A percentile compares a stretch with the other conserved stretches of the same genome.
phyloP scores from a whole-genome alignment of 768 basidiomycete genomes.

The Hericium rajendrae region DNA sequence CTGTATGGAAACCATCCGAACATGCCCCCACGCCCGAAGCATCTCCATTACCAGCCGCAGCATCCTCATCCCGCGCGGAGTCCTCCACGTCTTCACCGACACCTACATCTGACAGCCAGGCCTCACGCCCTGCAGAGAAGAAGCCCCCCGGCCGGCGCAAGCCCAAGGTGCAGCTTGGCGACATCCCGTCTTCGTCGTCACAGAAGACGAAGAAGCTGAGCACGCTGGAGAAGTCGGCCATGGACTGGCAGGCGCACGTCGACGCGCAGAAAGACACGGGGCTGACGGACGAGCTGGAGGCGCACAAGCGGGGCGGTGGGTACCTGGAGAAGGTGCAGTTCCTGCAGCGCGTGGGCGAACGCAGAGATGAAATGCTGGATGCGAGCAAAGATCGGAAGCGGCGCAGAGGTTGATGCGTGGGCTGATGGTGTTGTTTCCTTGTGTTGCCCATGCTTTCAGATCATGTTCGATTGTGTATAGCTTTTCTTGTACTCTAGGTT shows the following conservation, averaged over 20 bases:
- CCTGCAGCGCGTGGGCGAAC: conserved; percentile 61
- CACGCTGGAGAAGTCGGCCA: conserved; percentile 76
- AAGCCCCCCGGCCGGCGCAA: conserved; percentile 55
- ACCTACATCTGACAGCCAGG: conserved; percentile 9
- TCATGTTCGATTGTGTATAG: neutral
- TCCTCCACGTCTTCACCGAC: conserved; percentile 10
- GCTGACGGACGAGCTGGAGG: conserved; percentile 63
- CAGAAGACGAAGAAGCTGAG: conserved; percentile 67
- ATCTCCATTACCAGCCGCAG: neutral
- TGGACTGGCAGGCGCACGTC: conserved; percentile 77
- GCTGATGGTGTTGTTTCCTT: neutral
- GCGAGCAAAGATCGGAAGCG: conserved; percentile 48
- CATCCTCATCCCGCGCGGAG: conserved; percentile 7
- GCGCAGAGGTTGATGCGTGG: conserved; percentile 6
- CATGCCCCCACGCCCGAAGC: conserved; percentile 7
- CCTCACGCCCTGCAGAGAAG: conserved; percentile 21
- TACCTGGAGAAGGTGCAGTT: conserved; percentile 85
- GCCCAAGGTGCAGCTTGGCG: conserved; percentile 45
- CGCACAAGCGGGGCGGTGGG: conserved; percentile 64
- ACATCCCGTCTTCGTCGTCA: conserved; percentile 36
- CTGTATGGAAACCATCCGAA: conserved; percentile 33
- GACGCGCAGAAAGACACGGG: conserved; percentile 29
- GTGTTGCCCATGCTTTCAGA: neutral
- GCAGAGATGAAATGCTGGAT: conserved; percentile 58
- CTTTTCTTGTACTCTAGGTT: neutral